phyloP scores from a whole-genome alignment of 805 yeast species.

The Candida sanyiensis region DNA sequence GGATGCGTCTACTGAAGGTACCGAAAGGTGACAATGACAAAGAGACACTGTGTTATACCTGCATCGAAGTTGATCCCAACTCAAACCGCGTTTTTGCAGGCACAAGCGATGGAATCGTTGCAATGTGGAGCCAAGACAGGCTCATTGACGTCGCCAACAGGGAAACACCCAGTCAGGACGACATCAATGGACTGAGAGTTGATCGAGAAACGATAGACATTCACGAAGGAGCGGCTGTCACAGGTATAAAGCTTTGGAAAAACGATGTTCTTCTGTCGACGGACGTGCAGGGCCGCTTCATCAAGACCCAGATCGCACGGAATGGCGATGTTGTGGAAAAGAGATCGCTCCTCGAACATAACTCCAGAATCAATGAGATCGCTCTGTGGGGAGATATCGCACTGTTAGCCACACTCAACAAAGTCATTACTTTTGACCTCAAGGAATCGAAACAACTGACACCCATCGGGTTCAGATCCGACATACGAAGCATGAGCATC shows the following conservation, averaged over 20 bases:
- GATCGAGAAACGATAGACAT: too few relatives aligned
- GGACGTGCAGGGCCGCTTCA: constrained; percentile 16
- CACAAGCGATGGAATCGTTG: constrained; percentile 11
- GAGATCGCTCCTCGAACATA: constrained; percentile 10
- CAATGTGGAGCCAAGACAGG: constrained; percentile 17
- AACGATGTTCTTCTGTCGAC: constrained; percentile 9
- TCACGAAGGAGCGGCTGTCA: constrained; percentile 8
- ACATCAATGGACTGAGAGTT: constrained; percentile 8
- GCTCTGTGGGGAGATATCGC: constrained; percentile 8
- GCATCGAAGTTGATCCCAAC: constrained; percentile 8
- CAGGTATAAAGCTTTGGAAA: constrained; percentile 9
- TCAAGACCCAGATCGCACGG: constrained; percentile 8
- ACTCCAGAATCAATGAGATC: constrained; percentile 17
- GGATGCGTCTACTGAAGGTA: constrained; percentile 19
- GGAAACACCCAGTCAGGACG: constrained; percentile 7
- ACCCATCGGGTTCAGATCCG: constrained; percentile 19
- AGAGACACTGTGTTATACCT: neutral
- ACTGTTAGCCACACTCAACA: constrained; percentile 17
- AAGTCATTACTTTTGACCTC: constrained; percentile 13
- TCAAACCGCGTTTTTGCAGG: constrained; percentile 12
- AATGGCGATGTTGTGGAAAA: constrained; percentile 1
- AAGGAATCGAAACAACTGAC: constrained; percentile 6
- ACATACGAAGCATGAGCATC: constrained; percentile 16
- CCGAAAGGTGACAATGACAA: constrained; percentile 10
- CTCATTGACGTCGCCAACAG: constrained; percentile 12